Base-by-base conservation (phyloP, 2,329 filamentous ascomycete genomes). In the Trichoderma koningiopsis region DNA sequence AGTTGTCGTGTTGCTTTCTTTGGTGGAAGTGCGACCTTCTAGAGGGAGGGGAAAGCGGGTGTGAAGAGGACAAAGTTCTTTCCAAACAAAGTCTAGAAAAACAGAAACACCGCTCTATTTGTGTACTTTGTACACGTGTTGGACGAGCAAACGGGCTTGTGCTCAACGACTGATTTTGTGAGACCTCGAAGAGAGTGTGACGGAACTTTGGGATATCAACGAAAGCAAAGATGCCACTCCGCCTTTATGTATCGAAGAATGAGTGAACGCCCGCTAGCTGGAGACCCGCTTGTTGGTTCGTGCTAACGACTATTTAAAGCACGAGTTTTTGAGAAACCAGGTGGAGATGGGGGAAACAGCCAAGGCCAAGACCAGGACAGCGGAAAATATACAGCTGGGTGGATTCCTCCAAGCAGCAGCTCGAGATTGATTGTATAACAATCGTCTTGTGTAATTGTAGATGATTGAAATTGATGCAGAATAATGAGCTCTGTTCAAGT, bases 251-350 rank as follows among this genome's bases (percentile, higher is more conserved):
- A 58, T 53, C 52, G 62, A 43, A 24, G 35, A 66, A 24, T 14
- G 35, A 58, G 31, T 29, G 53, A 58, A 66, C 49, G 27, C 63
- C 63, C 53, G 63, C 63, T 57, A 53, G 27, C 47, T 19, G 63
- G 14, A 43, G 40, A 66, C 53, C 63, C 63, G 63, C 53, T 58
- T 57, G 24, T 66, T 35, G 33, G n/a, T 43, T 64, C 27, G 33
- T 55, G 49, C 49, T 31, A 55, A 43, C 7, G 24, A 13, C 47
- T 53, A 53, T 53, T 63, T 35, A 43, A 56, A 43, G 24, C 47
- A 43, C 24, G 61, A 35, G 10, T 43, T 16, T 43, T 31, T 24
- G 56, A 58, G 29, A 57, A 57, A 43, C 37, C 43, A 19, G 49
- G 49, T 55, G 61, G 61, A 29, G 49, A 49, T 35, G 24, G 47